phyloP scores from a whole-genome alignment of 1,284 basidiomycete species.

The Cryptococcus sp. region DNA sequence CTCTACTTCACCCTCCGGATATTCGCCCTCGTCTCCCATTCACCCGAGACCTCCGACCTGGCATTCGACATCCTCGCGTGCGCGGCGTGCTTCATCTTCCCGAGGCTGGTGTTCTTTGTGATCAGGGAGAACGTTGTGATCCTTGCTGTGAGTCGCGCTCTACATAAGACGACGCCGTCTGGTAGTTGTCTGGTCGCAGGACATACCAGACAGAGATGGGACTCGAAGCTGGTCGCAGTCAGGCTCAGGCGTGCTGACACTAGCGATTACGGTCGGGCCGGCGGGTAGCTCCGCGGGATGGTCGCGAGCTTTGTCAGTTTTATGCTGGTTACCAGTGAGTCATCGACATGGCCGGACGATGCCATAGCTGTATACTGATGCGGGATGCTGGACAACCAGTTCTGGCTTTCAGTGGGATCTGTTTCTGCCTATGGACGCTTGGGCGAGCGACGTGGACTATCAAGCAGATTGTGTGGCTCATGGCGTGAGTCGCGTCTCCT shows the following conservation, averaged over 20 bases:
- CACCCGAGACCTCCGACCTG: constrained; percentile 61
- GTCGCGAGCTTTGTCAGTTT: constrained; percentile 74
- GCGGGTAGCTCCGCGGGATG: constrained; percentile 62
- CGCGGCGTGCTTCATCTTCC: constrained; percentile 81
- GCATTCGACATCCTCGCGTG: constrained; percentile 80
- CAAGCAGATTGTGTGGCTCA: constrained; percentile 62
- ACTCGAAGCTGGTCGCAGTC: too few relatives aligned
- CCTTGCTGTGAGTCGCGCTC: constrained; percentile 56
- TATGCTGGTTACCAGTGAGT: constrained; percentile 65
- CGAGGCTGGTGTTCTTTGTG: constrained; percentile 79
- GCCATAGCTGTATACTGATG: background rate
- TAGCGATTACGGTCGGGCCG: background rate
- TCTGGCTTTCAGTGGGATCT: constrained; percentile 69
- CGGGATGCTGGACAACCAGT: constrained; percentile 16
- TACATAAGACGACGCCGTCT: too few relatives aligned
- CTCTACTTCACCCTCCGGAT: constrained; percentile 65
- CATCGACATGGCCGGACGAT: background rate
- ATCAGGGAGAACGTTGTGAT: constrained; percentile 79
- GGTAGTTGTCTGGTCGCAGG: background rate
- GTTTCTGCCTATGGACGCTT: constrained; percentile 77
- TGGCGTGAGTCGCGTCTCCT: constrained; percentile 53
- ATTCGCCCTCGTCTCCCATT: constrained; percentile 59
- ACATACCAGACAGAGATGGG: background rate
- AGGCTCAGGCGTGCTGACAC: too few relatives aligned
- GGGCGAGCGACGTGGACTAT: constrained; percentile 66